These are phyloP conservation scores for Colletotrichum somersetense DNA, from an alignment of 2,329 filamentous ascomycete genomes.

Conservation along the genomic window DNA sequence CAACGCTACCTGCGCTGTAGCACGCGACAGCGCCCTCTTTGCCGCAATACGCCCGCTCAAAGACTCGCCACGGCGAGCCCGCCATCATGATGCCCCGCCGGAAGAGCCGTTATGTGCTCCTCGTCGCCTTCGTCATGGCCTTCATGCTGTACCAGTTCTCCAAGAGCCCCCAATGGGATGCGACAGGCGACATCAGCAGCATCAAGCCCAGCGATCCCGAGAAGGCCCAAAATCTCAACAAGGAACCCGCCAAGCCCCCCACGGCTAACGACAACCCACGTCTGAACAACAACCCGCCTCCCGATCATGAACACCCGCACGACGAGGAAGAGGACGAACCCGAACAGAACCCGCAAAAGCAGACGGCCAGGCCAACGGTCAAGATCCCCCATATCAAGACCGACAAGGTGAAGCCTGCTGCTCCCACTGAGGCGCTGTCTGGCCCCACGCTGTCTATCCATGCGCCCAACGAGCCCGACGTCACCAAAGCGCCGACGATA, in stretches of 20 bases:
- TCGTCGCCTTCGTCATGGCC: conserved; percentile 67
- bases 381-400: conserved; percentile 41
- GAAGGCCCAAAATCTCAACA: conserved; percentile 21
- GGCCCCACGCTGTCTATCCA: conserved; percentile 31
- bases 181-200: conserved; percentile 31
- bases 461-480: conserved; percentile 27
- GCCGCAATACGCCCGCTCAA: not conserved
- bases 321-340: conserved; percentile 36
- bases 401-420: conserved; percentile 21
- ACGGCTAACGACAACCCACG: conserved; percentile 31
- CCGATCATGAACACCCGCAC: conserved; percentile 35
- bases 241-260: conserved; percentile 30
- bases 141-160: conserved; percentile 66
- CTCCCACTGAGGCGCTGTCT: conserved; percentile 29
- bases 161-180: conserved; percentile 55
- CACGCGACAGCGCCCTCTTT: conserved; percentile 22
- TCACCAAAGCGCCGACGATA: conserved; percentile 29
- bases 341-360: conserved; percentile 38
- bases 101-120: conserved; percentile 71
- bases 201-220: conserved; percentile 34
- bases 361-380: conserved; percentile 38
- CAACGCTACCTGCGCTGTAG: conserved; percentile 28
- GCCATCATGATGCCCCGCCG: conserved; percentile 66
- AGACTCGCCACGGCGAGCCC: conserved; percentile 32
- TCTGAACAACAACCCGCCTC: conserved; percentile 39